These are phyloP conservation scores for Puccinia polysora DNA, from an alignment of 1,284 basidiomycete species.

Conservation along the genomic window DNA sequence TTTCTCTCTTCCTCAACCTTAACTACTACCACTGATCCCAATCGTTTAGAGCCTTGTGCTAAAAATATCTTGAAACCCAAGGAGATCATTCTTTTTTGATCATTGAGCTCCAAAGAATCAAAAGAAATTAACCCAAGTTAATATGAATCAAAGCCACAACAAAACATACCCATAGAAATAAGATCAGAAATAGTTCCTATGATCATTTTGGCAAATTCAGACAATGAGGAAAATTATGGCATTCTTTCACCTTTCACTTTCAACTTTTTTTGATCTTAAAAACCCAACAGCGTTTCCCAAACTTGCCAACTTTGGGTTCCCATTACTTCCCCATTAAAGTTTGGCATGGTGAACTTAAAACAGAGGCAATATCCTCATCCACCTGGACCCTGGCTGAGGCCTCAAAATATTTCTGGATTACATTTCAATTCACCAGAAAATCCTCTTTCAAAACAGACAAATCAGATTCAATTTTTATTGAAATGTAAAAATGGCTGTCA, in stretches of 20 bases:
- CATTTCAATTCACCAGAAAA: background rate
- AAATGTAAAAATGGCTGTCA: slow-evolving; percentile 11
- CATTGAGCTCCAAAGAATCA: background rate
- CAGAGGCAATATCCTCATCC: slow-evolving; percentile 30
- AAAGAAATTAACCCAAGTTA: background rate
- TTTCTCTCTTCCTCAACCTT: background rate
- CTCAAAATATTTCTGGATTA: background rate
- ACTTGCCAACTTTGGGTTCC: background rate
- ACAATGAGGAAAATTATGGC: slow-evolving; percentile 26
- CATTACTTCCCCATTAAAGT: background rate
- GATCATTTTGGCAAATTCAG: slow-evolving; percentile 21
- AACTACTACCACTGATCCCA: too few species aligned
- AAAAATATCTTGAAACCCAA: background rate
- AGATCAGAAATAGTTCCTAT: background rate
- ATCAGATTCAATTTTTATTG: background rate
- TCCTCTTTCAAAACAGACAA: background rate
- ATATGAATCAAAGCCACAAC: background rate
- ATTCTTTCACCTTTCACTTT: slow-evolving; percentile 26
- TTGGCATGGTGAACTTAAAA: background rate
- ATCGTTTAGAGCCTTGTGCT: too few species aligned
- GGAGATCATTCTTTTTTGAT: background rate
- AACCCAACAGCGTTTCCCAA: background rate
- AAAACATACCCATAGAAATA: background rate
- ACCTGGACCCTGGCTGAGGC: slow-evolving; percentile 32
- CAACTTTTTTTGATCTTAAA: background rate